Percentiles rank a stretch among this genome's conserved stretches.
Evolutionary conservation across 106 monocot genomes (phyloP).

Genomic region (Alisma plantagoaquatica): DNA sequence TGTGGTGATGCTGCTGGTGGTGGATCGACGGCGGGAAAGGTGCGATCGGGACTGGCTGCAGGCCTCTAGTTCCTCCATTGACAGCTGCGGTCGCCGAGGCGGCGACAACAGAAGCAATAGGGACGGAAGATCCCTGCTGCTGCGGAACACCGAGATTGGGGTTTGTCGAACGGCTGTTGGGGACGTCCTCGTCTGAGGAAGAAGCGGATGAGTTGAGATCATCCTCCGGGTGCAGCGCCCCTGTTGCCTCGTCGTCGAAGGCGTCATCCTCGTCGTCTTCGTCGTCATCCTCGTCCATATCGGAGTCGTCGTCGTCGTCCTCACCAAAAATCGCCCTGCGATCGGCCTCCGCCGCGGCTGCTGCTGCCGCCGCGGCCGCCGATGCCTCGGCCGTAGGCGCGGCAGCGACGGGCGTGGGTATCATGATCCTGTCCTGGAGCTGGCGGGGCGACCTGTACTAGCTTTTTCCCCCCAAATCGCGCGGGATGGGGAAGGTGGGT

Average conservation of each 20-base stretch:
- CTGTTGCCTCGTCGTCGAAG: constrained; percentile 5
- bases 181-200: constrained; percentile 4
- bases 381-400: background rate
- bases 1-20: background rate
- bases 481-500: background rate
- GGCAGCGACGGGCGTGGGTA: constrained; percentile 3
- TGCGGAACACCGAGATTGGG: too few relatives aligned
- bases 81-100: too few relatives aligned
- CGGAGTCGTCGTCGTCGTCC: constrained; percentile 17
- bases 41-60: background rate
- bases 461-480: too few relatives aligned
- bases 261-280: constrained; percentile 12
- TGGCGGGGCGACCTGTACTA: too few relatives aligned
- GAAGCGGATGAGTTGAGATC: constrained; percentile 2
- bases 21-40: background rate
- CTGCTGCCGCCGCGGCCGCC: background rate
- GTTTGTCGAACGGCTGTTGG: background rate
- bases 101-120: too few relatives aligned
- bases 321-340: constrained; percentile 11
- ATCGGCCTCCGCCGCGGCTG: background rate
- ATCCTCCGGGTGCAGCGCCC: background rate
- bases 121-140: too few relatives aligned
- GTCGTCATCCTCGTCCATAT: constrained; percentile 14
- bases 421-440: too few relatives aligned
- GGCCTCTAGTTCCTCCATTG: too few relatives aligned